Percentiles rank a stretch among this genome's conserved stretches.
These are phyloP conservation scores for Penicillium sclerotigenum DNA, from an alignment of 2,329 filamentous ascomycete genomes.

Conservation along the genomic window DNA sequence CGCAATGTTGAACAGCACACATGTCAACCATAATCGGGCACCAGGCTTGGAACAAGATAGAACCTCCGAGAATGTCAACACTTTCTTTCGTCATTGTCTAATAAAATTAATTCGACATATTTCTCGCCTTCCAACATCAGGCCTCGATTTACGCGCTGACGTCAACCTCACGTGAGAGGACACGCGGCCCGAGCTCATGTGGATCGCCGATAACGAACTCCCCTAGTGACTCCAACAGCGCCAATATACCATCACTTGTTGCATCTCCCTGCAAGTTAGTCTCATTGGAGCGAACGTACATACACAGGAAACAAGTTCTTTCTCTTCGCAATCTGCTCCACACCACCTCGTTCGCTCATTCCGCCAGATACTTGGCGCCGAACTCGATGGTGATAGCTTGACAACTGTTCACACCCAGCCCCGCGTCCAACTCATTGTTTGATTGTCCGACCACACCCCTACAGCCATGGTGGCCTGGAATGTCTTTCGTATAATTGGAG, in stretches of 20 bases:
- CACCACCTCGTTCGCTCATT: neutral
- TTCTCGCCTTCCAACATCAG: neutral
- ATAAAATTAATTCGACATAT: neutral
- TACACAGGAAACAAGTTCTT: neutral
- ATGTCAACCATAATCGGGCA: neutral
- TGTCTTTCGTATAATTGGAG: constrained; percentile 72
- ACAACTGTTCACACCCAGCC: constrained; percentile 4
- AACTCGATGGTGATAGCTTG: constrained; percentile 2
- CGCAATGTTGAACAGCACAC: neutral
- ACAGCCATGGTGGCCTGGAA: constrained; percentile 28
- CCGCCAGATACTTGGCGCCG: neutral
- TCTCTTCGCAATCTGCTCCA: neutral
- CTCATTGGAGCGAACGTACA: neutral
- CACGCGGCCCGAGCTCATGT: constrained; percentile 24
- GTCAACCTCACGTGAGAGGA: constrained; percentile 26
- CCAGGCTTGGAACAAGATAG: neutral
- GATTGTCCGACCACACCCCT: constrained; percentile 1
- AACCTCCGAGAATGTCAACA: neutral
- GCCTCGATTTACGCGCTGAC: constrained; percentile 10
- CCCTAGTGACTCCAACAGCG: constrained; percentile 7
- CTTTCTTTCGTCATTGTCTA: neutral
- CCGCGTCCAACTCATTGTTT: neutral
- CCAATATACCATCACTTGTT: neutral
- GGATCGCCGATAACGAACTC: constrained; percentile 18
- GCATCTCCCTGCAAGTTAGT: neutral